Evolutionary conservation across 2,329 filamentous ascomycete species (phyloP), one percentile per base, ranked within the genome.

Genomic region (Sphaerulina populicola): DNA sequence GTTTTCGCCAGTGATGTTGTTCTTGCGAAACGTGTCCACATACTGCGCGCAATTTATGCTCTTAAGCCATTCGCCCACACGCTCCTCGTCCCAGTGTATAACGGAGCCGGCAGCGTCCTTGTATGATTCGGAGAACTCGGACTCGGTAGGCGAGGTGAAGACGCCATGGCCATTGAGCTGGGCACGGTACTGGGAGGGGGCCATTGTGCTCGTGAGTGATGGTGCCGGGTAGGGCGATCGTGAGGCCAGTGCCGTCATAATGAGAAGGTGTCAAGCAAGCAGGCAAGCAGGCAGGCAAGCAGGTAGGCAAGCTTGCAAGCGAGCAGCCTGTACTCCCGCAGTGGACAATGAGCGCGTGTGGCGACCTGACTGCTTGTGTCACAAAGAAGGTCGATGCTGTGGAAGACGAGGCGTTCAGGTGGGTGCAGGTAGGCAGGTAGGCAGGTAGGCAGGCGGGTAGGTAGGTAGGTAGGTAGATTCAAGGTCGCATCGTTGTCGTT

Each of bases 1-100:
- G 66, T 94, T 96, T 72, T 96, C 89, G 63, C 93, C 93, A 66
- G 93, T 98, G 74, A 98, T 96, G 69, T 97, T 88, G 69, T 98
- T 95, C 66, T 78, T 72, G 83, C 71, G 86, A 71, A 96, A 96
- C 23, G 95, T 71, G 64, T 86, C 83, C 67, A 95, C 89, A 71
- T 98, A 97, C 66, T 97, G 89, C 61, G 85, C 83, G 66, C 90
- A 97, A 66, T 94, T 91, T 66, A 98, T 90, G 62, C 82, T 89
- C 63, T 83, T 79, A 57, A 98, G 77, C 78, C 94, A 98, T 46
- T 95, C 87, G 65, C 86, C 86, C 29, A 98, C 93, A 60, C 83
- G 83, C 60, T 90, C 85, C 72, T 97, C 93, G 65, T 91, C 85
- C 91, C 91, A 97, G 71, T 75, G 60, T 76, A 80, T 61, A n/a